Evolutionary conservation across 1,284 basidiomycete species (phyloP).

Genomic region (Athelia sp.): DNA sequence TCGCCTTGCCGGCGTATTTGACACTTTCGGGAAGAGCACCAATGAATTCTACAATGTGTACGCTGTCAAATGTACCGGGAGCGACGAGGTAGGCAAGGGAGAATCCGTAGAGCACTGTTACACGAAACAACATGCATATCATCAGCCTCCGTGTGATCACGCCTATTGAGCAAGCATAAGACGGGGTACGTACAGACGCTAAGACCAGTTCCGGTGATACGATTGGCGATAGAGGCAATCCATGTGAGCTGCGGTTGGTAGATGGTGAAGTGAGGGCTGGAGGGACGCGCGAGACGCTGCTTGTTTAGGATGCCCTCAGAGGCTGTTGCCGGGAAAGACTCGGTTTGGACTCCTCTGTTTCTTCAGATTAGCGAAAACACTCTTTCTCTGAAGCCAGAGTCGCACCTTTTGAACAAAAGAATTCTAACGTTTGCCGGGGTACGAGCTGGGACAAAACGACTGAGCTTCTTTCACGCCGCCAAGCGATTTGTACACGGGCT

Average conservation of each 20-base stretch:
- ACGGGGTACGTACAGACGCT: constrained; percentile 59
- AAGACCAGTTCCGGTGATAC: constrained; percentile 78
- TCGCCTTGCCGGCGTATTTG: constrained; percentile 72
- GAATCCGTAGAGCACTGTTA: constrained; percentile 81
- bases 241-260: constrained; percentile 96
- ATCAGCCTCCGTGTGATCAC: too few species aligned
- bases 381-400: neutral
- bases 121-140: constrained; percentile 1
- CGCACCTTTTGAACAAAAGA: constrained; percentile 3
- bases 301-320: constrained; percentile 74
- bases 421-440: constrained; percentile 39
- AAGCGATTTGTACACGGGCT: neutral
- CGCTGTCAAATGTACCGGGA: constrained; percentile 76
- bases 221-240: constrained; percentile 81
- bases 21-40: constrained; percentile 64
- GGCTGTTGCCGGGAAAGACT: constrained; percentile 57
- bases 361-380: neutral
- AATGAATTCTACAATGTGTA: constrained; percentile 72
- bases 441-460: constrained; percentile 26
- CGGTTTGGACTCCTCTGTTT: constrained; percentile 52
- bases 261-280: constrained; percentile 91
- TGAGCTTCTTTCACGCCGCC: constrained; percentile 6
- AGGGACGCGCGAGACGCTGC: constrained; percentile 83
- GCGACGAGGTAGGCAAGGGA: constrained; percentile 84
- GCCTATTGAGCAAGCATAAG: too few species aligned